Conservation (phyloP, 164 flowering plant species). For the Aristolochia fimbriata region DNA sequence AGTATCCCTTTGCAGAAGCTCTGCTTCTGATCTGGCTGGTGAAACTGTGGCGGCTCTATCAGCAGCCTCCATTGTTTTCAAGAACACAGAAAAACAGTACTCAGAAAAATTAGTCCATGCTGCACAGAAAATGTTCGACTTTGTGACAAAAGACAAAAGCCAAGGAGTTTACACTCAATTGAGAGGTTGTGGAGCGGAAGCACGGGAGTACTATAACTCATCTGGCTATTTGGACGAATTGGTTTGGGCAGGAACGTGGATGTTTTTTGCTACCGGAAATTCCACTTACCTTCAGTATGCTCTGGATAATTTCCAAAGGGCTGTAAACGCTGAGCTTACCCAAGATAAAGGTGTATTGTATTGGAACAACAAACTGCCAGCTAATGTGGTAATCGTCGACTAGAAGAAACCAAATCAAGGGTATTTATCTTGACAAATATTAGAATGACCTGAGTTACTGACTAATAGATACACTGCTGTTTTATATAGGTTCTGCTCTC, state of each 20-base stretch:
- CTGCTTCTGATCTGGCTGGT: slow-evolving; percentile 52
- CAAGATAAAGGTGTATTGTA: slow-evolving; percentile 30
- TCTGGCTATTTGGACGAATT: slow-evolving; percentile 45
- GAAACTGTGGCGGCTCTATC: slow-evolving; percentile 65
- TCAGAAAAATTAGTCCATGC: slow-evolving; percentile 22
- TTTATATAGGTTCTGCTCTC: slow-evolving; percentile 45
- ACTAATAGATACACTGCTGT: too few relatives aligned
- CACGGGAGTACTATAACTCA: slow-evolving; percentile 43
- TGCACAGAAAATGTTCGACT: slow-evolving; percentile 34
- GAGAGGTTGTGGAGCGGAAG: slow-evolving; percentile 38
- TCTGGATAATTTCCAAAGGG: slow-evolving; percentile 17
- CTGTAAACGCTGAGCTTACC: slow-evolving; percentile 14
- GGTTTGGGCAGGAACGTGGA: slow-evolving; percentile 60
- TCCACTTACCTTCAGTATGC: slow-evolving; percentile 30
- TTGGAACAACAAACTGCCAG: slow-evolving; percentile 61
- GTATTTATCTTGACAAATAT: not conserved
- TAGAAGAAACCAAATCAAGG: not conserved
- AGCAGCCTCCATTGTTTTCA: slow-evolving; percentile 61
- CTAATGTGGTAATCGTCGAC: slow-evolving; percentile 33
- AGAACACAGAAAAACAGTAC: slow-evolving; percentile 26
- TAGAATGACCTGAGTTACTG: too few relatives aligned
- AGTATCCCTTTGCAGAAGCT: slow-evolving; percentile 23
- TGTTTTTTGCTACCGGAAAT: slow-evolving; percentile 57
- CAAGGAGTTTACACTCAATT: slow-evolving; percentile 30
- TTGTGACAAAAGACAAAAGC: slow-evolving; percentile 9